These are phyloP conservation scores for Whalleya microplaca DNA, from an alignment of 2,329 filamentous ascomycete species.

Conservation along the genomic window DNA sequence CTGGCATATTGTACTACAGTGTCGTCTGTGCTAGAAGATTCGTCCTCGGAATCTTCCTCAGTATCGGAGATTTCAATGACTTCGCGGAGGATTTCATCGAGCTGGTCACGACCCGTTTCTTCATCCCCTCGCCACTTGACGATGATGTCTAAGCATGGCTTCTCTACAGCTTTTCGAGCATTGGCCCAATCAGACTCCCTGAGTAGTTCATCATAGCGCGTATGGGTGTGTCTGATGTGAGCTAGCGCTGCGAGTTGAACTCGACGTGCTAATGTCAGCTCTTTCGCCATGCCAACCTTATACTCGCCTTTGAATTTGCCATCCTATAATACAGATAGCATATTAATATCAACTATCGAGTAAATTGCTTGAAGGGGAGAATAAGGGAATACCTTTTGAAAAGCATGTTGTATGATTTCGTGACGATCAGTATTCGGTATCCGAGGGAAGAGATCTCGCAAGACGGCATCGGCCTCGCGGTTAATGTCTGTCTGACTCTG, in stretches of 20 bases:
- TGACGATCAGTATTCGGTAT: conserved; percentile 68
- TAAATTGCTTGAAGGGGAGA: neutral
- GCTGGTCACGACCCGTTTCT: conserved; percentile 68
- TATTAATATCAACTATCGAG: neutral
- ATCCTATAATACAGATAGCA: conserved; percentile 43
- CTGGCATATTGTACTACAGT: conserved; percentile 10
- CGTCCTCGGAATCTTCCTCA: conserved; percentile 48
- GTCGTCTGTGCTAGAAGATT: conserved; percentile 29
- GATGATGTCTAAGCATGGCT: conserved; percentile 64
- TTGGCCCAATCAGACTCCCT: conserved; percentile 61
- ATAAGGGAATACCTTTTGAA: conserved; percentile 57
- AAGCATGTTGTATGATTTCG: conserved; percentile 65
- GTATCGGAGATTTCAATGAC: conserved; percentile 69
- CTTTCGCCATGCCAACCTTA: conserved; percentile 60
- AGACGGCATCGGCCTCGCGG: conserved; percentile 62
- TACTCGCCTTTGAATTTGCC: conserved; percentile 54
- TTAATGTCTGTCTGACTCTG: conserved; percentile 63
- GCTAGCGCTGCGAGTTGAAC: conserved; percentile 69
- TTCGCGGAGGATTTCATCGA: conserved; percentile 69
- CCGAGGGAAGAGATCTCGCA: conserved; percentile 66
- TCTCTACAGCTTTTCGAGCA: conserved; percentile 64
- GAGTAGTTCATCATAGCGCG: conserved; percentile 65
- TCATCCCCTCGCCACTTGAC: conserved; percentile 75
- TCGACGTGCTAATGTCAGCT: conserved; percentile 62
- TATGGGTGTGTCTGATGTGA: conserved; percentile 69